These are phyloP conservation scores for Cystobasidium sp. DNA, from an alignment of 1,284 basidiomycete genomes.

Conservation along the genomic window DNA sequence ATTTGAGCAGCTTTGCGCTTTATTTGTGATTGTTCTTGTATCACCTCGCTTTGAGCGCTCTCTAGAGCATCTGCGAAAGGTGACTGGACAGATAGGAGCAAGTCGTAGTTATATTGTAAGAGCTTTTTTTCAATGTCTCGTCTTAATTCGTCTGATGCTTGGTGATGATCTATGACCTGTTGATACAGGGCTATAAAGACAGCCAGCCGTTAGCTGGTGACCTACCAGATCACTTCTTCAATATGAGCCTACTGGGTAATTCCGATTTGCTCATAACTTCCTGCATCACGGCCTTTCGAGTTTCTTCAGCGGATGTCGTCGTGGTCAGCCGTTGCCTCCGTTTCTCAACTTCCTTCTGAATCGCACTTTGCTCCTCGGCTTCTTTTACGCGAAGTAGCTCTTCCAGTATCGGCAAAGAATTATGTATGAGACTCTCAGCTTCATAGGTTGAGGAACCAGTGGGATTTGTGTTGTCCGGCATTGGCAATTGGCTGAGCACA, in stretches of 20 bases:
- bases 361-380: conserved; percentile 64
- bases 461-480: conserved; percentile 76
- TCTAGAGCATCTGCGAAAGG: conserved; percentile 56
- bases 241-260: conserved; percentile 44
- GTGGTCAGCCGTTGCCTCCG: conserved; percentile 72
- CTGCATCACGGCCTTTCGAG: conserved; percentile 48
- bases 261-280: conserved; percentile 53
- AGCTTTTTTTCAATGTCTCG: conserved; percentile 72
- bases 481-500: conserved; percentile 69
- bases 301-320: conserved; percentile 56
- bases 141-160: conserved; percentile 72
- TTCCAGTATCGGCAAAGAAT: conserved; percentile 69
- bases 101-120: conserved; percentile 66
- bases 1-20: conserved; percentile 55
- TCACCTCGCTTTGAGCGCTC: conserved; percentile 49
- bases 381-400: conserved; percentile 69
- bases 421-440: conserved; percentile 69
- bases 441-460: conserved; percentile 60
- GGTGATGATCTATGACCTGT: conserved; percentile 75
- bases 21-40: conserved; percentile 56
- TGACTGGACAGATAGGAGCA: conserved; percentile 64
- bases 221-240: conserved; percentile 38
- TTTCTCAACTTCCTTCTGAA: conserved; percentile 72
- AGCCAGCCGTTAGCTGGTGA: neutral
- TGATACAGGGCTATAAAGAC: conserved; percentile 66